Base-by-base conservation (phyloP, 2,329 filamentous ascomycete species). In the Fusarium neocosmosporiellum region DNA sequence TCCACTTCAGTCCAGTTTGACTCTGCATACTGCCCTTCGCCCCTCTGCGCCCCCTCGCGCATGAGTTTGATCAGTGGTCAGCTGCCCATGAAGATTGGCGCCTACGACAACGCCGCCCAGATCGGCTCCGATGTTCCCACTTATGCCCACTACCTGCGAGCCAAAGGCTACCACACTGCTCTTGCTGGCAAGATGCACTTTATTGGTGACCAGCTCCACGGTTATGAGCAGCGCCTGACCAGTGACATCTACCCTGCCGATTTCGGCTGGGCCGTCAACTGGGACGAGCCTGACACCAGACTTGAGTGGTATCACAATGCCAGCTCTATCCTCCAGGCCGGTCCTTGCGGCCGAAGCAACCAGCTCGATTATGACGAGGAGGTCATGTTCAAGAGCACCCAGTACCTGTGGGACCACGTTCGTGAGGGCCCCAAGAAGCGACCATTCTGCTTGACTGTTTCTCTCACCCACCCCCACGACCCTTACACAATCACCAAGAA, bases 121-220 rank as follows among this genome's bases (percentile, higher is more conserved):
- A 92, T 98, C 77, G 88, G 90, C 64, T 94, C 94, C 64, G 94
- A 97, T 76, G 90, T 94, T 33, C 95, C 95, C 16, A 98, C 95
- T 1, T 98, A 97, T 80, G 94, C 95, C 10, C 95, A 98, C 82
- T 98, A 98, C 83, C 86, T 98, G 63, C 93, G 95, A 58, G 88
- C 90, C 46, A 91, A 92, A 77, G 94, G 94, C 61, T 98, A 98
- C 79, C 94, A 98, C 83, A 98, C 95, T 14, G 93, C 93, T 7
- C 86, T 98, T 75, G 94, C 95, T 7, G 95, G 95, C 71, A 98
- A 98, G 88, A 98, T 98, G 95, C 95, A 98, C 84, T 98, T 98
- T 81, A 93, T 97, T 63, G 95, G 95, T 36, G 95, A 98, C 80
- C 95, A 98, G 84, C 87, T 98, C 67, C 95, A 98, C 81, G 95